Conservation (phyloP, 2,329 filamentous ascomycete species). For the Trichoderma lentiforme region DNA sequence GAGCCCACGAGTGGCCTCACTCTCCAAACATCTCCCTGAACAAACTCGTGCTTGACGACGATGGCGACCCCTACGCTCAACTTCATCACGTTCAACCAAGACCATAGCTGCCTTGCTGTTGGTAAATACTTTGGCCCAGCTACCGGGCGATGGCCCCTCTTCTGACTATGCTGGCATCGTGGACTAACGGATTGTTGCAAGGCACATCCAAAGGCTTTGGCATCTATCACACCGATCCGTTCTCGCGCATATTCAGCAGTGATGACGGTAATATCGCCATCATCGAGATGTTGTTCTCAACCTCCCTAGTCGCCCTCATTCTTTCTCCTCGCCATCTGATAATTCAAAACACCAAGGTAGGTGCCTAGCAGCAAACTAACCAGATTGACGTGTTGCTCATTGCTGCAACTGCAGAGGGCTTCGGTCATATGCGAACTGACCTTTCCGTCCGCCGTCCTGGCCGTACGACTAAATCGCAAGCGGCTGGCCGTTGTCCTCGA, state of each 20-base stretch:
- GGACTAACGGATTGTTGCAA: conserved; percentile 33
- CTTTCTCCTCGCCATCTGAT: conserved; percentile 87
- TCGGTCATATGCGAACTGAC: conserved; percentile 97
- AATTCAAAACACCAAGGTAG: conserved; percentile 95
- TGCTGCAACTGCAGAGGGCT: conserved; percentile 44
- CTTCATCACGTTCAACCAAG: conserved; percentile 99
- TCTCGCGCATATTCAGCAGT: conserved; percentile 90
- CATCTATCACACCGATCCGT: conserved; percentile 95
- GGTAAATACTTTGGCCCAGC: conserved; percentile 53
- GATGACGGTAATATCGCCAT: conserved; percentile 94
- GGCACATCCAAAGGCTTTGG: conserved; percentile 92
- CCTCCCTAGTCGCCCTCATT: conserved; percentile 90
- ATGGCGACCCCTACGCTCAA: conserved; percentile 79
- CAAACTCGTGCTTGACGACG: conserved; percentile 25
- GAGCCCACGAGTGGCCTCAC: background rate
- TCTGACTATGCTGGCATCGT: background rate
- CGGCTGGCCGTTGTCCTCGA: conserved; percentile 90
- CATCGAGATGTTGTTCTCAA: conserved; percentile 98
- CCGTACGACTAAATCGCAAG: conserved; percentile 91
- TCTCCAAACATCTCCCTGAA: background rate
- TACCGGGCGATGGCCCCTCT: background rate
- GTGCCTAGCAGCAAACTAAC: conserved; percentile 23
- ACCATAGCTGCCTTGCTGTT: conserved; percentile 94
- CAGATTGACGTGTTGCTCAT: conserved; percentile 6
- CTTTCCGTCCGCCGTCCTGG: conserved; percentile 93